Evolutionary conservation across 2,329 filamentous ascomycete genomes (phyloP).

Genomic region (Thermochaetoides dissita): DNA sequence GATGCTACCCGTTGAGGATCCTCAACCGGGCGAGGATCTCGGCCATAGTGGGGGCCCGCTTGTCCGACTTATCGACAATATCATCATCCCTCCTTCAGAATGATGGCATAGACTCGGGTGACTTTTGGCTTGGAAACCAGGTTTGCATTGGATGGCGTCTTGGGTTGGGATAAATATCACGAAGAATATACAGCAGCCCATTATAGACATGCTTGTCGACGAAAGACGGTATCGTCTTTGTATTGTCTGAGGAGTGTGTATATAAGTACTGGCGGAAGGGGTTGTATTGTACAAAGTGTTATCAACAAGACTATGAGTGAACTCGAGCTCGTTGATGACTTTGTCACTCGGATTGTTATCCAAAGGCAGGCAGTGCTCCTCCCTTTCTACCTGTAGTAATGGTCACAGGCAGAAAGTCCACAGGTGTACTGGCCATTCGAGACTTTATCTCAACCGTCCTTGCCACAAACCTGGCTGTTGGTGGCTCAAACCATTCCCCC

Average conservation of each 20-base stretch:
- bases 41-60: slow-evolving; percentile 58
- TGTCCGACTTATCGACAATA: slow-evolving; percentile 88
- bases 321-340: no score
- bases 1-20: slow-evolving; percentile 68
- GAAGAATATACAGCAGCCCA: neutral
- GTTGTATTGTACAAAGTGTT: neutral
- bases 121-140: neutral
- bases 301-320: no score
- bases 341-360: no score
- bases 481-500: no score
- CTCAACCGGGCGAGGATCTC: slow-evolving; percentile 56
- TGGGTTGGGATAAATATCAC: slow-evolving; percentile 1
- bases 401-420: no score
- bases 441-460: no score
- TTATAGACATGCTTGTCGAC: slow-evolving; percentile 2
- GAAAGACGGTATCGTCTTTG: neutral
- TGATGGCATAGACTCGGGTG: neutral
- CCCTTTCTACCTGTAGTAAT: no score
- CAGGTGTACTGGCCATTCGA: no score
- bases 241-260: no score
- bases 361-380: no score
- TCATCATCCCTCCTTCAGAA: slow-evolving; percentile 47
- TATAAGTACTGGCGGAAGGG: neutral
- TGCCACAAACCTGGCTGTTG: no score
- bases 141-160: slow-evolving; percentile 8